These are phyloP conservation scores for Conidiobolus incongruus DNA, from an alignment of 371 early-diverging fungal genomes.

Conservation along the genomic window DNA sequence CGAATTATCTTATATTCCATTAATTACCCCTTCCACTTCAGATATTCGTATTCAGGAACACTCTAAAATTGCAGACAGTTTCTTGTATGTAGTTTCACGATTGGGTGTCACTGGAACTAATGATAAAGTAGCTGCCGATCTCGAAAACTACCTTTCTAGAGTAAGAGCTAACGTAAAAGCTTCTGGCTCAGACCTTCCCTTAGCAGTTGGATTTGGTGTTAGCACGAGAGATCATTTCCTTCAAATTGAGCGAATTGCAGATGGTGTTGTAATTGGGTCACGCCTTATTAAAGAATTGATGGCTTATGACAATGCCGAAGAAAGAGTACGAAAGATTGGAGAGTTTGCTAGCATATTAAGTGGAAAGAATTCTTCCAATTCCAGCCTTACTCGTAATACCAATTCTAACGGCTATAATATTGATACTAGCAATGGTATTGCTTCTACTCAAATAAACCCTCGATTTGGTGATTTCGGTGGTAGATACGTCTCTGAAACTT, in stretches of 20 bases:
- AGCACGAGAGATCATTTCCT: slow-evolving; percentile 68
- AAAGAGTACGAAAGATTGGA: slow-evolving; percentile 1
- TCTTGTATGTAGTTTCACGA: slow-evolving; percentile 85
- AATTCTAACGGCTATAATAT: not conserved
- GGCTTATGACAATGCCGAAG: not conserved
- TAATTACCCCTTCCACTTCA: slow-evolving; percentile 84
- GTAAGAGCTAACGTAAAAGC: slow-evolving; percentile 20
- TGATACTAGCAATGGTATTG: not conserved
- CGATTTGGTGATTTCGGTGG: slow-evolving; percentile 93
- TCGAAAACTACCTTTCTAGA: slow-evolving; percentile 44
- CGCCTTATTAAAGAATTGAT: slow-evolving; percentile 61
- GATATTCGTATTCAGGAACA: slow-evolving; percentile 58
- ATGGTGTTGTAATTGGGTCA: slow-evolving; percentile 90
- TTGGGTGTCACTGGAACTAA: slow-evolving; percentile 82
- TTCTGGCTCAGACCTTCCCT: slow-evolving; percentile 28
- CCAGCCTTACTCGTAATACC: not conserved
- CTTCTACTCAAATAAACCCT: slow-evolving; percentile 11
- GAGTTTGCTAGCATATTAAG: slow-evolving; percentile 2
- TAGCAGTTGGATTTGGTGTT: slow-evolving; percentile 96
- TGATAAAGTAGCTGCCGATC: slow-evolving; percentile 30
- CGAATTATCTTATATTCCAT: slow-evolving; percentile 73
- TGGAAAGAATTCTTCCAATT: not conserved
- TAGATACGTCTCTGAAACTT: slow-evolving; percentile 86
- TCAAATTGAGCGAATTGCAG: slow-evolving; percentile 59
- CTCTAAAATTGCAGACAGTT: slow-evolving; percentile 60